These are phyloP conservation scores for Coffea eugenioides DNA, from an alignment of 257 asterid genomes.

Conservation along the genomic window DNA sequence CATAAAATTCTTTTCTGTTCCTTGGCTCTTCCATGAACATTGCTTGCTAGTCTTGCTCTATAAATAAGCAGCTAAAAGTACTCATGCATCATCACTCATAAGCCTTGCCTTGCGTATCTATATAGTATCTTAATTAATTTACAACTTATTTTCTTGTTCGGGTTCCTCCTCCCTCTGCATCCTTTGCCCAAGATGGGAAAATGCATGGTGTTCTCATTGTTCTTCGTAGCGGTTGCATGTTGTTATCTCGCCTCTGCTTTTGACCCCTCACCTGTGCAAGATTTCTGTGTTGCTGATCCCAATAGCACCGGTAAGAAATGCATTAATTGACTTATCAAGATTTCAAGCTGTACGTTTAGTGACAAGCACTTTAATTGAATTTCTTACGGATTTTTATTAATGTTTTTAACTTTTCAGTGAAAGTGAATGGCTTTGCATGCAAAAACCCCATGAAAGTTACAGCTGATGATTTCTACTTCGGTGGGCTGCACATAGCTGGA, in stretches of 20 bases:
- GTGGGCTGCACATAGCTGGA: slow-evolving; percentile 35
- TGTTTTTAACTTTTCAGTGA: slow-evolving; percentile 10
- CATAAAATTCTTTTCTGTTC: background rate
- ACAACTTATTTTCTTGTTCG: too few relatives aligned
- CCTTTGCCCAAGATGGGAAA: too few relatives aligned
- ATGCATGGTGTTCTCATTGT: background rate
- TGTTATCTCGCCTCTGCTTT: slow-evolving; percentile 16
- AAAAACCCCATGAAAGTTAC: slow-evolving; percentile 16
- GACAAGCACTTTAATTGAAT: background rate
- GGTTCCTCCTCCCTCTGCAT: too few relatives aligned
- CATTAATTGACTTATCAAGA: background rate
- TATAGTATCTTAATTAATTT: too few relatives aligned
- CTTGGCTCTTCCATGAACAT: background rate
- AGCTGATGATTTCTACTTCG: slow-evolving; percentile 32
- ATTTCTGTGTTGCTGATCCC: slow-evolving; percentile 28
- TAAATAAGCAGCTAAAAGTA: background rate
- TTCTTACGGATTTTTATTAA: background rate
- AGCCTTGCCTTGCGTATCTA: too few relatives aligned
- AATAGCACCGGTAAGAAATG: slow-evolving; percentile 12
- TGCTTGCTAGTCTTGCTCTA: too few relatives aligned
- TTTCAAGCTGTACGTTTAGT: background rate
- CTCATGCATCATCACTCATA: background rate
- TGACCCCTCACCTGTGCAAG: slow-evolving; percentile 24
- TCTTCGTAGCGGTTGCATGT: background rate
- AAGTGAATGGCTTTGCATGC: slow-evolving; percentile 28